These are phyloP conservation scores for Cadophora sp. DNA, from an alignment of 2,329 filamentous ascomycete genomes.

Conservation along the genomic window DNA sequence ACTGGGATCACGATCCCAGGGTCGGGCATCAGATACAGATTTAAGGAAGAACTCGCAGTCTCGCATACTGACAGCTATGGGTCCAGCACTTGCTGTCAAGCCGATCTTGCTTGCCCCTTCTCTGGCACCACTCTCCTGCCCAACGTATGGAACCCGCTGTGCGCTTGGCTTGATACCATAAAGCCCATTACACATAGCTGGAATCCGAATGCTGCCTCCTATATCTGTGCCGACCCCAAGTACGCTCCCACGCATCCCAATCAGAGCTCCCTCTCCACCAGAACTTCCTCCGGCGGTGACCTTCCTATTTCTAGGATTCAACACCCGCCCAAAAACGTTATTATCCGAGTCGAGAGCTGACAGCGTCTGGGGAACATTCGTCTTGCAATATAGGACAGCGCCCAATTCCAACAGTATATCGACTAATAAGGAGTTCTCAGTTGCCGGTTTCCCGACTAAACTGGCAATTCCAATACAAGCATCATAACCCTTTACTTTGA, in stretches of 20 bases:
- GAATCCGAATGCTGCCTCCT: conserved; percentile 52
- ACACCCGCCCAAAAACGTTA: conserved; percentile 64
- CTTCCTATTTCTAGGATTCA: conserved; percentile 66
- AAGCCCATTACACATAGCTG: conserved; percentile 57
- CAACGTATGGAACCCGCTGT: conserved; percentile 49
- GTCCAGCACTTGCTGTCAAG: conserved; percentile 55
- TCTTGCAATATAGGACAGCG: conserved; percentile 73
- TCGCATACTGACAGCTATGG: conserved; percentile 53
- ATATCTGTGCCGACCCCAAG: conserved; percentile 70
- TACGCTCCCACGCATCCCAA: conserved; percentile 60
- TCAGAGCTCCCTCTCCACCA: conserved; percentile 67
- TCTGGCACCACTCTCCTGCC: conserved; percentile 54
- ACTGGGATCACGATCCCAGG: conserved; percentile 55
- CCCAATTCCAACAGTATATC: conserved; percentile 64
- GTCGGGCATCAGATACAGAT: conserved; percentile 56
- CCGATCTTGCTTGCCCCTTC: conserved; percentile 59
- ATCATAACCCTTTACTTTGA: conserved; percentile 59
- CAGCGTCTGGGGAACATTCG: conserved; percentile 68
- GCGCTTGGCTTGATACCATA: conserved; percentile 58
- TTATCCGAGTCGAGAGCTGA: conserved; percentile 63
- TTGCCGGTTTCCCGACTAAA: conserved; percentile 58
- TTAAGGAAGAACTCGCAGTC: conserved; percentile 57
- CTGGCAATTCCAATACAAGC: conserved; percentile 62
- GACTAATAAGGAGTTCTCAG: conserved; percentile 61
- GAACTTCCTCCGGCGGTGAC: conserved; percentile 68